Base-by-base conservation (phyloP, 257 asterid species). In the Agastache rugosa region DNA sequence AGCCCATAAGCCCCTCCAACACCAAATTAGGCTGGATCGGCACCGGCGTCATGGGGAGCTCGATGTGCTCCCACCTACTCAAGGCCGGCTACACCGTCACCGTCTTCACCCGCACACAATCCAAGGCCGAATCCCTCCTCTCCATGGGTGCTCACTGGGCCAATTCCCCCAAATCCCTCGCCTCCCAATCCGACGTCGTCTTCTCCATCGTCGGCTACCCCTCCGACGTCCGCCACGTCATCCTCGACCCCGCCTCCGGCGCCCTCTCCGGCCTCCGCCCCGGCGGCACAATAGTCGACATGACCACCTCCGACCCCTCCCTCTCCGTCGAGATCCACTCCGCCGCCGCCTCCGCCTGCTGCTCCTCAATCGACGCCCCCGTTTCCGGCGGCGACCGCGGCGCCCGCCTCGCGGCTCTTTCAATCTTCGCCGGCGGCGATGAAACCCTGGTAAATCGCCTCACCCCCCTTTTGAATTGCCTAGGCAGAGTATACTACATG, bases 271-370 rank as follows among this genome's bases (percentile, higher is more conserved):
- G 90, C 63, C 88, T 91, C 55, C 93, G 89, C 6, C 75, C 84
- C 25, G 92, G 92, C 8, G 96, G 96, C 2, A 80, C 88, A 3
- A 11, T 93, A 2, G 77, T 93, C 65, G 98, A 93, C 68, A 91
- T 93, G 98, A 93, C 97, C 54, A 93, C 98, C 44, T 93, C 98
- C 48, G 96, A 88, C 25, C 98, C 98, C 34, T 91, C 98, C 37
- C 86, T 93, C 25, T 93, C 98, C 63, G 83, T 78, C 27, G 96
- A 93, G 74, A 88, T 93, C 56, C 86, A 88, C 81, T 72, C 96
- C 22, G 84, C 93, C 31, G 93, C 98, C 42, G 6, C 82, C 6
- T 22, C 83, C 23, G 82, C 78, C 12, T 84, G 85, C 23, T 93
- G 93, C 82, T 83, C 86, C 74, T 77, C 98, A 0, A 64, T 93